Evolutionary conservation across 176 grass and related monocot species (phyloP), one percentile per base, ranked within the genome.

Genomic region (Rhynchospora pubera): DNA sequence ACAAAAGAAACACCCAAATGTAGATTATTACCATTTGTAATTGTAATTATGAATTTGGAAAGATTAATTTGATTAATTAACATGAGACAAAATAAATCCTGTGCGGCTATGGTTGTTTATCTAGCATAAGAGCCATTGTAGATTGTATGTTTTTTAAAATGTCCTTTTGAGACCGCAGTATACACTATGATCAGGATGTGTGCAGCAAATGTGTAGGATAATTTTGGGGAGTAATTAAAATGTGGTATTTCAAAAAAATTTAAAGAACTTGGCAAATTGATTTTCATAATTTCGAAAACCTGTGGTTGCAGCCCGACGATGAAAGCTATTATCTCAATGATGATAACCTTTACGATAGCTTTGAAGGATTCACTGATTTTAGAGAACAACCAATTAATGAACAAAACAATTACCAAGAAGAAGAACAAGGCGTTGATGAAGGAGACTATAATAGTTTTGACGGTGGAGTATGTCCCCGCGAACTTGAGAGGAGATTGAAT

Each of bases 401-500:
- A 0, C 68, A 81, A 0, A 73, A 26, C 39, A 1, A 4, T 2
- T 77, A 57, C 2, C 39, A 21, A 1, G 76, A 81, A 0, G 74
- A 78, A 0, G 74, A 78, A 0, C 63, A 68, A 18, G 77, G 75
- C 0, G 79, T 60, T 62, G 75, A 42, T 3, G 52, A n/a, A 48
- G 84, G 32, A 2, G 84, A 70, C 26, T 56, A 21, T 4, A 77
- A 87, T 58, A 16, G n/a, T 28, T 22, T 47, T 4, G 60, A 89
- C 3, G 79, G 85, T 22, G 94, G 88, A n/a, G 94, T 97, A 77
- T 87, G 90, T 32, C 89, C 92, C 3, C 81, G 6, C 2, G 87
- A 94, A 85, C 87, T 99, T 32, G 87, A 93, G 87, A 82, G 85
- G 76, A 90, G 89, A 80, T 88, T 98, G 81, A 89, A 93, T 81